These are phyloP conservation scores for Ottelia alismoides DNA, from an alignment of 106 monocot species.

Conservation along the genomic window DNA sequence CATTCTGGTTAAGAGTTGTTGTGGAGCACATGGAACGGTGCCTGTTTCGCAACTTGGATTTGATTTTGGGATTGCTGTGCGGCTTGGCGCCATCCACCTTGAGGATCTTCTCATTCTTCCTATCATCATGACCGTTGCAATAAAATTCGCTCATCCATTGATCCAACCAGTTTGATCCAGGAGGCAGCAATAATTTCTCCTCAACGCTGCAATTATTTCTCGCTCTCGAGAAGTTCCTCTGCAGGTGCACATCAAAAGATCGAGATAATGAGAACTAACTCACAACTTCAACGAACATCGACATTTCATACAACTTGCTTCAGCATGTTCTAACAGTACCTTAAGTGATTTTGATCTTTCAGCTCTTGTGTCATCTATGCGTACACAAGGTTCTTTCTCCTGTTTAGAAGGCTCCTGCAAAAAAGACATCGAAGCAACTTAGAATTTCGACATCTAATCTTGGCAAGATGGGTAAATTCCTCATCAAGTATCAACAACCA, in stretches of 20 bases:
- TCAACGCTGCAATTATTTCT: neutral
- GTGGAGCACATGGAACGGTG: conserved; percentile 16
- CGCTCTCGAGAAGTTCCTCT: conserved; percentile 30
- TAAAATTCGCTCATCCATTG: conserved; percentile 60
- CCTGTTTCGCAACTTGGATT: conserved; percentile 4
- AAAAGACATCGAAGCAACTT: no score
- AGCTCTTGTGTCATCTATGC: neutral
- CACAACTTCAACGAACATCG: no score
- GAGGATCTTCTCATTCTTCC: conserved; percentile 53
- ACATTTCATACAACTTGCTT: no score
- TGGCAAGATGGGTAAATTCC: no score
- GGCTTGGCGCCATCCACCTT: conserved; percentile 50
- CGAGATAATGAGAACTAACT: neutral
- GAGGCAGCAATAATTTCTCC: conserved; percentile 6
- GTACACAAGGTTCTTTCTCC: conserved; percentile 25
- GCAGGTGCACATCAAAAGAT: neutral
- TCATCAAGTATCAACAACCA: no score
- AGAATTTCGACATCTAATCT: no score
- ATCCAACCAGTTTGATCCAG: conserved; percentile 51
- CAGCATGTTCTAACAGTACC: conserved; percentile 9
- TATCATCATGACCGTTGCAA: conserved; percentile 37
- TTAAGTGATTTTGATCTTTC: conserved; percentile 14
- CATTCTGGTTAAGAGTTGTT: conserved; percentile 28
- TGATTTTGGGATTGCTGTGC: no score
- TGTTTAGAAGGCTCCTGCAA: conserved; percentile 49